These are phyloP conservation scores for Isabelozyma gotoi DNA, from an alignment of 805 yeast species.

Conservation along the genomic window DNA sequence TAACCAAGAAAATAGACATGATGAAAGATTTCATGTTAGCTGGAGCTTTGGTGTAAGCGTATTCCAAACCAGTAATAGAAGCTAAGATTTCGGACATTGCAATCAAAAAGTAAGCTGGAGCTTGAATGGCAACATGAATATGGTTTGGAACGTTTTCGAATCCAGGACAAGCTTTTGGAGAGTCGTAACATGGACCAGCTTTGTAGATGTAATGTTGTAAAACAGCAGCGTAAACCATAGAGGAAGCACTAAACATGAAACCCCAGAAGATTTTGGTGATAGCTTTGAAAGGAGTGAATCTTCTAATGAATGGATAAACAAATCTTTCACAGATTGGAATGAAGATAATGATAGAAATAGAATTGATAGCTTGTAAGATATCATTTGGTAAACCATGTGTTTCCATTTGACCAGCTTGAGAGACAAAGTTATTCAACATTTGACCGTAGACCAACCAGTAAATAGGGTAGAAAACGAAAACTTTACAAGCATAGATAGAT, in stretches of 20 bases:
- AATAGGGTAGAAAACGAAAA: slow-evolving; percentile 67
- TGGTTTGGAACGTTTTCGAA: slow-evolving; percentile 46
- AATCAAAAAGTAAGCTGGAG: slow-evolving; percentile 70
- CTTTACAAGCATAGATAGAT: slow-evolving; percentile 69
- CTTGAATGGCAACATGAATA: slow-evolving; percentile 68
- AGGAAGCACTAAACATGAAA: slow-evolving; percentile 58
- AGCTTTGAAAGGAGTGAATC: slow-evolving; percentile 59
- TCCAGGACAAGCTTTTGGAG: slow-evolving; percentile 53
- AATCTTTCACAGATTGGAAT: slow-evolving; percentile 68
- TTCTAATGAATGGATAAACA: slow-evolving; percentile 48
- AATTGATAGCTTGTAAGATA: slow-evolving; percentile 72
- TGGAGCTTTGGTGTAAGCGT: slow-evolving; percentile 84
- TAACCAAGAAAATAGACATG: slow-evolving; percentile 64
- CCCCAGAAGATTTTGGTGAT: slow-evolving; percentile 72
- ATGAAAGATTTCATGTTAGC: slow-evolving; percentile 62
- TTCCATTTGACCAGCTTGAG: slow-evolving; percentile 75
- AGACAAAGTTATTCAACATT: slow-evolving; percentile 69
- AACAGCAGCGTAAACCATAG: slow-evolving; percentile 77
- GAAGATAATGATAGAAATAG: slow-evolving; percentile 72
- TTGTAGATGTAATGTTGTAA: slow-evolving; percentile 68
- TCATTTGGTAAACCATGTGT: slow-evolving; percentile 80
- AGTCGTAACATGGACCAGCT: slow-evolving; percentile 72
- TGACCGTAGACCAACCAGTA: slow-evolving; percentile 74
- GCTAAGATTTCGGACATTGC: slow-evolving; percentile 79
- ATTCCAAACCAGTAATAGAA: slow-evolving; percentile 78